Base-by-base conservation (phyloP, 441 rosid genomes). In the Syzygium syzygioides region DNA sequence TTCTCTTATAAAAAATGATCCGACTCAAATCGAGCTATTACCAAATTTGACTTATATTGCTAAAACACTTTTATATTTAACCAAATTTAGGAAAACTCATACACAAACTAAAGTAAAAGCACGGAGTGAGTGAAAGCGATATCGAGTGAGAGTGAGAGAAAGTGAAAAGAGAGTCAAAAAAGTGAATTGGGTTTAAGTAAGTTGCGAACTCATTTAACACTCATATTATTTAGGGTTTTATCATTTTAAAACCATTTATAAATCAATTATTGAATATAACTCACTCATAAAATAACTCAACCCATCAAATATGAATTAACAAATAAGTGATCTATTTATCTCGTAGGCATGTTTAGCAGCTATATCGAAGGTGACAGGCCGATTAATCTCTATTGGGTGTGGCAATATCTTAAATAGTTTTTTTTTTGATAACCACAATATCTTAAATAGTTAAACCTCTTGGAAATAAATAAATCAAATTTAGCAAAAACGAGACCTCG, bases 61-160 rank as follows among this genome's bases (percentile, higher is more conserved):
- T 60, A 60, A 60, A 60, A 0, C 8, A 28, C 66, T 60, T 60
- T 0, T 28, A 28, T 60, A 60, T 28, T 28, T 60, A 28, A 60
- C 18, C 14, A 60, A 60, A 60, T 60, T 4, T 0, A 60, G 14
- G 32, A 60, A 60, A 28, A 28, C n/a, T 28, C 32, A 28, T 60
- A 60, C 2, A 6, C n/a, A 7, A 28, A 60, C 2, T 60, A 6
- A 28, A 17, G n/a, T 28, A 4, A 28, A 8, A 60, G 18, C 14
- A 34, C 2, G 0, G 0, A 60, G 9, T 15, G 18, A 60, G 34
- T 1, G 1, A 60, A 0, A 6, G 68, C 0, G 4, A 60, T 32
- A 60, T 60, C 14, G 68, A 60, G 32, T 60, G n/a, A 28, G 18
- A 2, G 17, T 28, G 18, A 28, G 32, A 59, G 28, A 59, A 15